phyloP scores from a whole-genome alignment of 257 asterid species.

The Ocimum tenuiflorum region DNA sequence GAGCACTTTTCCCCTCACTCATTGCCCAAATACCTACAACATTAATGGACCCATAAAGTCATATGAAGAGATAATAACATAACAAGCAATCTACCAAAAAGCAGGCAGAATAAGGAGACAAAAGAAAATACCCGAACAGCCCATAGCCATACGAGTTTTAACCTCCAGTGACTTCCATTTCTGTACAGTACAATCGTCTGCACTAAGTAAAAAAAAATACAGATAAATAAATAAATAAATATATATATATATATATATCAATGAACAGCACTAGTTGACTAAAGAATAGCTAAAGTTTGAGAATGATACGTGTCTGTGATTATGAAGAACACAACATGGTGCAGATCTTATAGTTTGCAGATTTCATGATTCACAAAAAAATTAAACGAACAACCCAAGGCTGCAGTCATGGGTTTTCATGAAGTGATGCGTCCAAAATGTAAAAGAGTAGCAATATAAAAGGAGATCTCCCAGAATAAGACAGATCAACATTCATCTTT shows the following conservation, averaged over 20 bases:
- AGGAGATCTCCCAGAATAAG: conserved; percentile 7
- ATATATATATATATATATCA: too few relatives aligned
- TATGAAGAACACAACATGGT: background rate
- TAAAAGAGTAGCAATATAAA: conserved; percentile 3
- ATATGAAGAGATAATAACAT: background rate
- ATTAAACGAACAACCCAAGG: background rate
- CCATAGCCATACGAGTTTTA: conserved; percentile 48
- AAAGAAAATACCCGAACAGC: conserved; percentile 42
- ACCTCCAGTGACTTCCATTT: conserved; percentile 70
- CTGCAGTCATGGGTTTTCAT: background rate
- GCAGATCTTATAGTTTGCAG: background rate
- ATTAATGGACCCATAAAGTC: background rate
- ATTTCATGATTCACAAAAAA: background rate
- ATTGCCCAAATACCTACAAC: conserved; percentile 44
- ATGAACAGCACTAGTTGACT: background rate
- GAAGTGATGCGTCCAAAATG: background rate
- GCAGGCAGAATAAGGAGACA: background rate
- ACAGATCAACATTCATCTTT: background rate
- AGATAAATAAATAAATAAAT: background rate
- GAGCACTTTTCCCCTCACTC: conserved; percentile 29
- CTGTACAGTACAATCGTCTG: conserved; percentile 27
- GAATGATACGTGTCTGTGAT: background rate
- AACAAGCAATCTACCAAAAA: background rate
- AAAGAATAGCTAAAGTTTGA: background rate
- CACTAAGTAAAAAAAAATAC: background rate